Evolutionary conservation across 495 filamentous ascomycete genomes (phyloP), one percentile per base, ranked within the genome.

Genomic region (Podospora didyma): DNA sequence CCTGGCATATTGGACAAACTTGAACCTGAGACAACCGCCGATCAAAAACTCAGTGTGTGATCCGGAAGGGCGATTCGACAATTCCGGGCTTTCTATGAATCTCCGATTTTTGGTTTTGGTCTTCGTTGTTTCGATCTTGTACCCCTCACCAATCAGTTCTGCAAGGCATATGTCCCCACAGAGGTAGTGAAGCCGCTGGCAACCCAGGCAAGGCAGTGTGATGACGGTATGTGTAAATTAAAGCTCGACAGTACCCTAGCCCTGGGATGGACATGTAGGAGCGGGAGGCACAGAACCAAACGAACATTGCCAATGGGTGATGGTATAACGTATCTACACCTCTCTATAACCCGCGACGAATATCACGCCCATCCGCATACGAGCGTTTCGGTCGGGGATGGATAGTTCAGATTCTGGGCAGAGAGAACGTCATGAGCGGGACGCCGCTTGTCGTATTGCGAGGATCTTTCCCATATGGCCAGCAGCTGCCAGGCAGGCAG

Each of bases 241-340:
- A 41, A 31, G 26, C 37, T 41, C 39, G 12, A 39, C 16, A 37
- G 52, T 61, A 53, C 58, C 58, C 58, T 61, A 56, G 53, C 58
- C 58, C 58, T 17, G 42, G 48, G 42, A 49, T 3, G 9, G 26
- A 31, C 26, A 9, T 31, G 37, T 48, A 17, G 22, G 26, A 22
- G 24, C 31, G 21, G 53, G 53, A 52, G 46, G 47, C 46, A 20
- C 23, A 52, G 39, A 31, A 9, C 4, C 26, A 31, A 9, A 31
- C 26, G 26, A 31, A 3, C 26, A 31, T 9, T 3, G 26, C 26
- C 26, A 31, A 31, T 31, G 9, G 26, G 4, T 31, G n/a, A n/a
- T n/a, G n/a, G n/a, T n/a, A n/a, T n/a, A n/a, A n/a, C n/a, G n/a
- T n/a, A 3, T 9, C 26, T 4, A 31, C 9, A 9, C 26, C 26